Percentiles rank a stretch among this genome's conserved stretches.
These are phyloP conservation scores for Bretschneidera sinensis DNA, from an alignment of 345 rosid species.

Conservation along the genomic window DNA sequence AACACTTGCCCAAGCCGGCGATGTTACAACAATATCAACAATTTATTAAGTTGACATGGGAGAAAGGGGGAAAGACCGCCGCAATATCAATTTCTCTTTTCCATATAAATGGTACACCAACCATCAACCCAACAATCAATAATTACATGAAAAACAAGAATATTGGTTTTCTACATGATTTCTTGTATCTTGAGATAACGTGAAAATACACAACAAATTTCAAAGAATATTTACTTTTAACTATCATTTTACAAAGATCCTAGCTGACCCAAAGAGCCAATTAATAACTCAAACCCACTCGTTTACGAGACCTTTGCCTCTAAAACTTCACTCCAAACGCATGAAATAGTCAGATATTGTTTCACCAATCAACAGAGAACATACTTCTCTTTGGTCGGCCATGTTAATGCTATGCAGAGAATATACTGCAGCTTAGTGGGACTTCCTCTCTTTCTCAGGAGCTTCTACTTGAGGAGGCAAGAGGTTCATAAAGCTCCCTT, in stretches of 20 bases:
- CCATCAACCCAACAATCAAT: conserved; percentile 7
- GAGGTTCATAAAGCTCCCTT: conserved; percentile 83
- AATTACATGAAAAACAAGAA: conserved; percentile 12
- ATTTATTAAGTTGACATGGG: no score
- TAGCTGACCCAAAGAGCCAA: conserved; percentile 20
- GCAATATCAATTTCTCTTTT: background rate
- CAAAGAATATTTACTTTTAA: conserved; percentile 36
- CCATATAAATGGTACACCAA: conserved; percentile 3
- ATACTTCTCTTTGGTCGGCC: conserved; percentile 1
- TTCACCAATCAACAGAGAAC: conserved; percentile 11
- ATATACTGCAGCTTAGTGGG: conserved; percentile 27
- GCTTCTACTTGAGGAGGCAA: conserved; percentile 63
- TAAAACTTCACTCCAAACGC: conserved; percentile 16
- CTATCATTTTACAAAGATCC: conserved; percentile 30
- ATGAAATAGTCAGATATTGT: conserved; percentile 9
- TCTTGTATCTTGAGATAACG: conserved; percentile 13
- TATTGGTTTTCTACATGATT: conserved; percentile 9
- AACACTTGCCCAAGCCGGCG: no score
- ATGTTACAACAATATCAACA: no score
- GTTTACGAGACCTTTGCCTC: conserved; percentile 20
- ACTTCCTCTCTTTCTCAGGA: conserved; percentile 47
- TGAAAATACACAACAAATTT: conserved; percentile 19
- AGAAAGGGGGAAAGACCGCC: background rate
- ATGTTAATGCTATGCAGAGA: background rate
- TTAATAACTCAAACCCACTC: conserved; percentile 30